Evolutionary conservation across 2,329 filamentous ascomycete genomes (phyloP).

Genomic region (Botrytis galanthina): DNA sequence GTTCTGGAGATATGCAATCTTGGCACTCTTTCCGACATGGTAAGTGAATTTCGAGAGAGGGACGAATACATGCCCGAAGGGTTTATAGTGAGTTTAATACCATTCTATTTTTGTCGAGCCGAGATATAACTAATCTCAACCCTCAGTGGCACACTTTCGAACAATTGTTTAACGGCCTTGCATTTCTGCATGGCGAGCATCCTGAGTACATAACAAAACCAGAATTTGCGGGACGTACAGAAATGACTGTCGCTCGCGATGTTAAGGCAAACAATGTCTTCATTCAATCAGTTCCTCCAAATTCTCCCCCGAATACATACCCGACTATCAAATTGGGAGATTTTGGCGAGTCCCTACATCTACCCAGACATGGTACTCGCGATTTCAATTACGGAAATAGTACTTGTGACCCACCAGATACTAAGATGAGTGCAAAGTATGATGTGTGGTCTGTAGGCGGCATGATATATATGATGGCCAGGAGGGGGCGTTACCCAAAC

Average conservation of each 20-base stretch:
- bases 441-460: slow-evolving; percentile 14
- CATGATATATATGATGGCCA: slow-evolving; percentile 11
- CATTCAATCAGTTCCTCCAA: not conserved
- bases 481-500: not conserved
- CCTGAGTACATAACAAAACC: not conserved
- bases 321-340: slow-evolving; percentile 16
- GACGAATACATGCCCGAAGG: not conserved
- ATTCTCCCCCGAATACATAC: not conserved
- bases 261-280: slow-evolving; percentile 13
- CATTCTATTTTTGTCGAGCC: not conserved
- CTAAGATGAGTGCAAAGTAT: slow-evolving; percentile 8
- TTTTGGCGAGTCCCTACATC: slow-evolving; percentile 16
- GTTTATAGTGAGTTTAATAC: not conserved
- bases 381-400: not conserved
- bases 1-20: slow-evolving; percentile 11
- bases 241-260: not conserved
- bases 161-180: slow-evolving; percentile 11
- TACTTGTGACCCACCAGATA: slow-evolving; percentile 9
- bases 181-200: slow-evolving; percentile 18
- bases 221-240: not conserved
- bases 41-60: accelerated
- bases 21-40: not conserved
- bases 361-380: not conserved
- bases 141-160: slow-evolving; percentile 14
- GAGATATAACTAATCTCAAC: not conserved